These are phyloP conservation scores for Aspergillus affinis DNA, from an alignment of 495 filamentous ascomycete genomes.

Conservation along the genomic window DNA sequence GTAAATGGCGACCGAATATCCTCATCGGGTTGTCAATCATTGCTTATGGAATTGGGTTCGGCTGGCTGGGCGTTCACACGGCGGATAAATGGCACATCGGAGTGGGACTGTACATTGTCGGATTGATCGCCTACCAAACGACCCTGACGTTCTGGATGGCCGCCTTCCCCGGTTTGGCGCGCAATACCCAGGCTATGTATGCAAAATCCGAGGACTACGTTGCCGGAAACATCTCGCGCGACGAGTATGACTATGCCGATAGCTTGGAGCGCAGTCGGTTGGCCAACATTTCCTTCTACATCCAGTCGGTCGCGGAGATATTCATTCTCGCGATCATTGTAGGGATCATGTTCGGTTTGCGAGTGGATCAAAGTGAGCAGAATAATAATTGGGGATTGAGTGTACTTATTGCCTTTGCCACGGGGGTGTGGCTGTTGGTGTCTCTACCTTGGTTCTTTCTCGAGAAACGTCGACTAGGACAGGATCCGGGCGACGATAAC, in stretches of 20 bases:
- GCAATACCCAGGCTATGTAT: slow-evolving; percentile 56
- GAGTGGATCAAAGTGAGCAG: slow-evolving; percentile 54
- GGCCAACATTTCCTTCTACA: slow-evolving; percentile 61
- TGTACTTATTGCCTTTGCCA: slow-evolving; percentile 63
- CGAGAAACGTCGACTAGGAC: slow-evolving; percentile 61
- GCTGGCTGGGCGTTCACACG: slow-evolving; percentile 61
- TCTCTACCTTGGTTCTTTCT: slow-evolving; percentile 64
- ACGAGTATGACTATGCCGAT: slow-evolving; percentile 61
- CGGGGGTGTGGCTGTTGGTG: slow-evolving; percentile 60
- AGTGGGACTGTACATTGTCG: slow-evolving; percentile 60
- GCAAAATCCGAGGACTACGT: slow-evolving; percentile 52
- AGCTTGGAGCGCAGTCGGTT: slow-evolving; percentile 61
- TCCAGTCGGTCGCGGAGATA: slow-evolving; percentile 60
- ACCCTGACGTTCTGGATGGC: slow-evolving; percentile 68
- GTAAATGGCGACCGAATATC: slow-evolving; percentile 61
- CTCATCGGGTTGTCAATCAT: slow-evolving; percentile 57
- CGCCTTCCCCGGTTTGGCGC: slow-evolving; percentile 60
- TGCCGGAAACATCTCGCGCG: slow-evolving; percentile 51
- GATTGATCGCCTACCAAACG: slow-evolving; percentile 64
- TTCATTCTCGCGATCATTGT: slow-evolving; percentile 62
- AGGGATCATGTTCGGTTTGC: slow-evolving; percentile 60
- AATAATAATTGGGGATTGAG: slow-evolving; percentile 67
- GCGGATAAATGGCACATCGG: slow-evolving; percentile 55
- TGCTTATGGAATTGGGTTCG: slow-evolving; percentile 61
- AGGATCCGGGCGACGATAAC: slow-evolving; percentile 44